A percentile compares a stretch with the other conserved stretches of the same genome.
Evolutionary conservation across 31 red algal genomes (phyloP).

Genomic region (Odonthalia washingtoniensis): DNA sequence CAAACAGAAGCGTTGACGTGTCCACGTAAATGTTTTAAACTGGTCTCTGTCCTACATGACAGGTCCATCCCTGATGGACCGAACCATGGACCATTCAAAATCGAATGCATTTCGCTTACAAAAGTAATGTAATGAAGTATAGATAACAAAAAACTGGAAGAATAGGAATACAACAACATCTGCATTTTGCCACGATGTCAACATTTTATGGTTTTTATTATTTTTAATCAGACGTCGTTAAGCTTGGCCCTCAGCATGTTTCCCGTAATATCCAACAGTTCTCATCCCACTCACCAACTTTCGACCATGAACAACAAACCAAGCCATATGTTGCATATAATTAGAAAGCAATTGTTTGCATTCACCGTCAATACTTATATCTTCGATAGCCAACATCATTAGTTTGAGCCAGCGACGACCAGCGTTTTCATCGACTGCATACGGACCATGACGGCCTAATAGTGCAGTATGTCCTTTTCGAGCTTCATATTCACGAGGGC

Average conservation of each 20-base stretch:
- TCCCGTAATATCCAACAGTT: conserved; percentile 74
- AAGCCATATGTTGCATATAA: conserved; percentile 69
- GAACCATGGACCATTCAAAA: too few relatives aligned
- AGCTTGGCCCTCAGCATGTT: conserved; percentile 63
- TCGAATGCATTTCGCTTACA: too few relatives aligned
- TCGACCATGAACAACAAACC: conserved; percentile 70
- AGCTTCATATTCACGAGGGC: conserved; percentile 46
- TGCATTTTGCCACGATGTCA: too few relatives aligned
- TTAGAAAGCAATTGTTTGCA: conserved; percentile 23
- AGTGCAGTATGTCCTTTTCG: conserved; percentile 59
- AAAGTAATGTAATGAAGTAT: too few relatives aligned
- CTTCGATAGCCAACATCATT: conserved; percentile 53
- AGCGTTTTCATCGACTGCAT: conserved; percentile 60
- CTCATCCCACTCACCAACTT: conserved; percentile 62
- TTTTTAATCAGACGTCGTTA: too few relatives aligned
- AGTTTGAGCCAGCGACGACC: conserved; percentile 63
- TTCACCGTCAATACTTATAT: conserved; percentile 47
- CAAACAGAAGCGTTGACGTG: too few relatives aligned
- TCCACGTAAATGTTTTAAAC: too few relatives aligned
- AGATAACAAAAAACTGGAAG: too few relatives aligned
- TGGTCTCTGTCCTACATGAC: too few relatives aligned
- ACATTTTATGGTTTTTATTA: too few relatives aligned
- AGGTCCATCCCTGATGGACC: too few relatives aligned
- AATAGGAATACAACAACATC: too few relatives aligned
- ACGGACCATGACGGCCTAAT: conserved; percentile 67